These are phyloP conservation scores for Alloteropsis semialata DNA, from an alignment of 176 grass and related monocot species.

Conservation along the genomic window DNA sequence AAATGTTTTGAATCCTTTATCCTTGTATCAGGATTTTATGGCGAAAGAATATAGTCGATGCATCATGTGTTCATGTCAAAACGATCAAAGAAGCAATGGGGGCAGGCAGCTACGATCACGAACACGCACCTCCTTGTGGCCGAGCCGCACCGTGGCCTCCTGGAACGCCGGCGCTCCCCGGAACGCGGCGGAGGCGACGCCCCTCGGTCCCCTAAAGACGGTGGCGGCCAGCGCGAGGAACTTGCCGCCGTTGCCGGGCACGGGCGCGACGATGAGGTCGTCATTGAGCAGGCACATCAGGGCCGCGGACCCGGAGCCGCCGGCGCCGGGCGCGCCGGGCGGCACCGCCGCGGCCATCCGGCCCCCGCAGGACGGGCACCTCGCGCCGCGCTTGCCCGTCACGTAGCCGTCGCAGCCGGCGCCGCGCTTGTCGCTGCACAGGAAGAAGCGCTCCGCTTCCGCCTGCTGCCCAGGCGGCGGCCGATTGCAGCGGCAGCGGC, in stretches of 20 bases:
- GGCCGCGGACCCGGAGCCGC: not conserved
- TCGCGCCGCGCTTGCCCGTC: not conserved
- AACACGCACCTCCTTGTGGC: not conserved
- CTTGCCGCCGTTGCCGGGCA: not conserved
- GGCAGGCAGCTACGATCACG: too few relatives aligned
- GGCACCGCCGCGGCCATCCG: not conserved
- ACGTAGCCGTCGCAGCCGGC: not conserved
- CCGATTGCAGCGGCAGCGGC: not conserved
- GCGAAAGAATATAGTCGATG: too few relatives aligned
- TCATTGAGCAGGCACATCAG: constrained; percentile 19
- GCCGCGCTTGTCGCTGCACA: not conserved
- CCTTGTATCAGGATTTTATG: too few relatives aligned
- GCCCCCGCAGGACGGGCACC: not conserved
- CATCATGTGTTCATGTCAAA: too few relatives aligned
- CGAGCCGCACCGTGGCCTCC: not conserved
- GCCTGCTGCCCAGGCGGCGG: not conserved
- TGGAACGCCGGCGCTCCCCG: not conserved
- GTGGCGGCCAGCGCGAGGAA: too few relatives aligned
- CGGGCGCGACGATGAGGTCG: constrained; percentile 23
- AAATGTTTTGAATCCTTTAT: too few relatives aligned
- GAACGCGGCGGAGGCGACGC: not conserved
- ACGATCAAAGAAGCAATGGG: too few relatives aligned
- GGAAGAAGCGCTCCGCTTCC: not conserved
- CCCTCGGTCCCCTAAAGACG: not conserved
- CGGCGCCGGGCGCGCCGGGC: not conserved